Conservation (phyloP, 106 monocot genomes). For the Phalaenopsis equestris region DNA sequence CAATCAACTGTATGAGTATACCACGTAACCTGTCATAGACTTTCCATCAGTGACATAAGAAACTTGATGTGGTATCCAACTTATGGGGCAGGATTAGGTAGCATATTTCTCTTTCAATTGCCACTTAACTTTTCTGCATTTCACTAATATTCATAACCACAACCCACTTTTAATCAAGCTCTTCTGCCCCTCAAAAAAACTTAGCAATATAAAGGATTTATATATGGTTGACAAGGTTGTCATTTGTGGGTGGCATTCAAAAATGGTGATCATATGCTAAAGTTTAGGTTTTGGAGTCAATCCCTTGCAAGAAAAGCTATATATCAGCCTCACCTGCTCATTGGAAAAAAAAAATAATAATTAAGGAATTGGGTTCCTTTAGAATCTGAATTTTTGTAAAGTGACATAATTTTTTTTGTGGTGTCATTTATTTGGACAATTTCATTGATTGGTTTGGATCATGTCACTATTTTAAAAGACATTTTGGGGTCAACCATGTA, state of each 20-base stretch:
- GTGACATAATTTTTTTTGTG: too few relatives aligned
- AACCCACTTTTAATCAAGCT: slow-evolving; percentile 16
- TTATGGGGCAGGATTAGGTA: slow-evolving; percentile 21
- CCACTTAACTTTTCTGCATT: not conserved
- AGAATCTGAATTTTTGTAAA: not conserved
- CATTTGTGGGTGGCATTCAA: not conserved
- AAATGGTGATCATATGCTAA: not conserved
- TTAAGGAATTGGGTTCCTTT: not conserved
- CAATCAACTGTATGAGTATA: not conserved
- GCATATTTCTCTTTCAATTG: slow-evolving; percentile 12
- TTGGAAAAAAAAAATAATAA: not conserved
- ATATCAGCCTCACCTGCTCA: not conserved
- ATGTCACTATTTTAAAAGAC: too few relatives aligned
- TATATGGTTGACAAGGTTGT: too few relatives aligned
- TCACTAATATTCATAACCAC: not conserved
- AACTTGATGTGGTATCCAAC: slow-evolving; percentile 16
- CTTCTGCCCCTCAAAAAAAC: not conserved
- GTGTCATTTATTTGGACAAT: too few relatives aligned
- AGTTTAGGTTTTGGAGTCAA: not conserved
- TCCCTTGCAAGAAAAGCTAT: slow-evolving; percentile 1
- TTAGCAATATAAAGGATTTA: too few relatives aligned
- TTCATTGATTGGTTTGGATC: too few relatives aligned
- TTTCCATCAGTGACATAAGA: slow-evolving; percentile 19
- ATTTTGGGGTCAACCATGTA: too few relatives aligned
- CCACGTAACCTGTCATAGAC: not conserved